These are phyloP conservation scores for Globisporangium megalacanthum DNA, from an alignment of 352 stramenopile genomes.

Conservation along the genomic window DNA sequence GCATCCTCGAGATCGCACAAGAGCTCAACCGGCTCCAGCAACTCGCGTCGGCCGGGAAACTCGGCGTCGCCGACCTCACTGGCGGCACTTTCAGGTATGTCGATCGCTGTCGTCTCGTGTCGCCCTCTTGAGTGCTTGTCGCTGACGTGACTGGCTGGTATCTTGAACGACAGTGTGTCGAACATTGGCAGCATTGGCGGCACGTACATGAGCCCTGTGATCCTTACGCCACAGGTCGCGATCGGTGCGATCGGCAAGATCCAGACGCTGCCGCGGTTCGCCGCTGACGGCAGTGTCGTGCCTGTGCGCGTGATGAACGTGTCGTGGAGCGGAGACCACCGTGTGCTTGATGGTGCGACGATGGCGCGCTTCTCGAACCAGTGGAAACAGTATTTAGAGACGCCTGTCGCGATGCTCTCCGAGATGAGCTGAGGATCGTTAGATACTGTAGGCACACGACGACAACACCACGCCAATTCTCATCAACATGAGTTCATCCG, in stretches of 20 bases:
- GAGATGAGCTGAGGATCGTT: conserved; percentile 66
- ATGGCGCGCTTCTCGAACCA: conserved; percentile 97
- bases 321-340: conserved; percentile 97
- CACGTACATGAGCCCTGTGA: conserved; percentile 96
- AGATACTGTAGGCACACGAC: background rate
- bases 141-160: too few species aligned
- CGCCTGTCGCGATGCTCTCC: conserved; percentile 88
- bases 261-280: conserved; percentile 94
- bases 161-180: conserved; percentile 44
- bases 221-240: conserved; percentile 94
- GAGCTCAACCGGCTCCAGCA: conserved; percentile 88
- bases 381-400: conserved; percentile 96
- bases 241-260: conserved; percentile 97
- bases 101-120: conserved; percentile 2
- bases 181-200: conserved; percentile 97
- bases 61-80: conserved; percentile 82
- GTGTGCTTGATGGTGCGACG: conserved; percentile 97
- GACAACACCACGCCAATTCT: background rate
- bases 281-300: conserved; percentile 75
- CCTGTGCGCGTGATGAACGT: conserved; percentile 93
- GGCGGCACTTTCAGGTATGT: conserved; percentile 89
- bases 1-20: conserved; percentile 75
- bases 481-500: background rate
- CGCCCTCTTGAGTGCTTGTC: conserved; percentile 3
- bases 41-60: conserved; percentile 73